These are phyloP conservation scores for Phytophthora ohioensis DNA, from an alignment of 352 stramenopile species.

Conservation along the genomic window DNA sequence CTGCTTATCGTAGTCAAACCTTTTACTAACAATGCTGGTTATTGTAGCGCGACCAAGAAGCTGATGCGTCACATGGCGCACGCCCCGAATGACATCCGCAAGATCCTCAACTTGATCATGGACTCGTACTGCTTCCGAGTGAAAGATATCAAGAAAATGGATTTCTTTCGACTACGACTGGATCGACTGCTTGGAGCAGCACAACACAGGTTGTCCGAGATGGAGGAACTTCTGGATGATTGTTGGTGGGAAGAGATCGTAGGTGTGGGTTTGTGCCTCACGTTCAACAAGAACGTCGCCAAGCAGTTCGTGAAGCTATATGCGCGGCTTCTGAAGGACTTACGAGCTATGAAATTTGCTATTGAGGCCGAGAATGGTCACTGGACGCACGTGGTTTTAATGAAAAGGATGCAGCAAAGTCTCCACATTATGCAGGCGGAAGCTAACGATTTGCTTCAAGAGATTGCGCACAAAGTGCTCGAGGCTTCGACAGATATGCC, in stretches of 20 bases:
- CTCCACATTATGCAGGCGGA: slow-evolving; percentile 71
- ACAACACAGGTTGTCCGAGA: slow-evolving; percentile 45
- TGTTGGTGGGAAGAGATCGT: slow-evolving; percentile 82
- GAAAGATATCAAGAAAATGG: slow-evolving; percentile 80
- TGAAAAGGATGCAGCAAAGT: slow-evolving; percentile 69
- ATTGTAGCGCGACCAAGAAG: slow-evolving; percentile 57
- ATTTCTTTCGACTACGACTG: slow-evolving; percentile 72
- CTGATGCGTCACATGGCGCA: slow-evolving; percentile 54
- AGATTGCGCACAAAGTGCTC: slow-evolving; percentile 49
- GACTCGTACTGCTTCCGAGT: slow-evolving; percentile 80
- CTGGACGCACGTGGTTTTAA: slow-evolving; percentile 61
- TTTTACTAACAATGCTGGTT: background rate
- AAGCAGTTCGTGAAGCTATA: slow-evolving; percentile 82
- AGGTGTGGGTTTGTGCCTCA: slow-evolving; percentile 53
- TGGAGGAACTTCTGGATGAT: slow-evolving; percentile 66
- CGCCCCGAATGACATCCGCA: slow-evolving; percentile 61
- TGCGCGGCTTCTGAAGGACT: slow-evolving; percentile 57
- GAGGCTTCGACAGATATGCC: slow-evolving; percentile 45
- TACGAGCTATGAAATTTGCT: slow-evolving; percentile 74
- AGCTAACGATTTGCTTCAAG: slow-evolving; percentile 66
- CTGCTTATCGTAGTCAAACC: no score
- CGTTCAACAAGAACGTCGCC: slow-evolving; percentile 73
- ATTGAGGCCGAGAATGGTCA: slow-evolving; percentile 70
- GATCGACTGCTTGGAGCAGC: slow-evolving; percentile 51
- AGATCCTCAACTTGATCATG: slow-evolving; percentile 84